Percentiles rank a stretch among this genome's conserved stretches.
Evolutionary conservation across 495 filamentous ascomycete species (phyloP).

Genomic region (Podospora sp.): DNA sequence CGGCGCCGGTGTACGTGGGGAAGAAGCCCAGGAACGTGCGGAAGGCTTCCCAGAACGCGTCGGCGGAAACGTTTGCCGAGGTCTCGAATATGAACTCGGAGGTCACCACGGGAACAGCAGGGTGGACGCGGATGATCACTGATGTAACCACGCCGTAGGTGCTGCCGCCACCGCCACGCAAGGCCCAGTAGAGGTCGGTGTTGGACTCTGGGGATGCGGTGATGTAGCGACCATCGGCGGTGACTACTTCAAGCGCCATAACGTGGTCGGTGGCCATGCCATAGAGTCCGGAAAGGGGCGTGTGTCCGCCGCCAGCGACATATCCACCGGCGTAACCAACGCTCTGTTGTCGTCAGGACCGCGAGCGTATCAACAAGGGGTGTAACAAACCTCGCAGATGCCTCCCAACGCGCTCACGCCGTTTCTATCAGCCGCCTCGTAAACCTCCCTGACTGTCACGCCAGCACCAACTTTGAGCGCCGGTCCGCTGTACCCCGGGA

Average conservation of each 20-base stretch:
- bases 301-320: slow-evolving; percentile 2
- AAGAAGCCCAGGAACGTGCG: not conserved
- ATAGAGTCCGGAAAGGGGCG: slow-evolving; percentile 1
- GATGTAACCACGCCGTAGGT: slow-evolving; percentile 59
- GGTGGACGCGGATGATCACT: slow-evolving; percentile 28
- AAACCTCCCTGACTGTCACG: slow-evolving; percentile 55
- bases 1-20: not conserved
- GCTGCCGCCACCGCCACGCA: slow-evolving; percentile 32
- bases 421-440: slow-evolving; percentile 47
- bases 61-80: not conserved
- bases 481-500: slow-evolving; percentile 46
- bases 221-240: slow-evolving; percentile 46
- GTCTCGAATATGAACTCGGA: not conserved
- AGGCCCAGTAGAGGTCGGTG: slow-evolving; percentile 54
- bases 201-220: slow-evolving; percentile 48
- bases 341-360: slow-evolving; percentile 29
- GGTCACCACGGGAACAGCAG: not conserved
- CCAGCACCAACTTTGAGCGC: slow-evolving; percentile 63
- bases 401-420: slow-evolving; percentile 53
- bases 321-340: slow-evolving; percentile 2
- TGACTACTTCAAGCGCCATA: slow-evolving; percentile 48
- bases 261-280: slow-evolving; percentile 55
- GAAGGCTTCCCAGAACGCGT: not conserved
- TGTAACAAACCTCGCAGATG: slow-evolving; percentile 42
- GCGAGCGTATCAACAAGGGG: slow-evolving; percentile 49